Evolutionary conservation across 2,329 filamentous ascomycete species (phyloP).

Genomic region (Cladobotryum protrusum): DNA sequence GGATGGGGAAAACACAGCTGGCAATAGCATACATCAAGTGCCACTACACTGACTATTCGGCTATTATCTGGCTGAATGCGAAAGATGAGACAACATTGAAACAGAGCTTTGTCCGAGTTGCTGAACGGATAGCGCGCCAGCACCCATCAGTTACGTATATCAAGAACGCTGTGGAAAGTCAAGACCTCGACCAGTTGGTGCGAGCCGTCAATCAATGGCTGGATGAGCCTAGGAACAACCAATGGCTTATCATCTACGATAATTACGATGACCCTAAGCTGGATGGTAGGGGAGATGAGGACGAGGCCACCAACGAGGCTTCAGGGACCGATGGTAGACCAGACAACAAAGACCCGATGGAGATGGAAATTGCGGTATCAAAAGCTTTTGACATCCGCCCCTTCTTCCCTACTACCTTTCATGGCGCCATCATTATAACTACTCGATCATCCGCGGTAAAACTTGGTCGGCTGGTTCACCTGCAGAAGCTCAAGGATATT

Average conservation of each 20-base stretch:
- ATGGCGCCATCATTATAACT: constrained; percentile 38
- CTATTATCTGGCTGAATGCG: too few relatives aligned
- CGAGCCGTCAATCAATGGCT: constrained; percentile 33
- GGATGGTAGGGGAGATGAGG: too few relatives aligned
- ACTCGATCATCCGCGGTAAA: constrained; percentile 28
- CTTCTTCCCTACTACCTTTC: constrained; percentile 26
- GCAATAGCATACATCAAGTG: too few relatives aligned
- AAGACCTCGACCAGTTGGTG: constrained; percentile 22
- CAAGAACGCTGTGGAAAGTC: not conserved
- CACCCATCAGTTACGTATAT: not conserved
- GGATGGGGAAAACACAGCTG: too few relatives aligned
- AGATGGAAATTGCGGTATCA: not conserved
- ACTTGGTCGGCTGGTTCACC: constrained; percentile 25
- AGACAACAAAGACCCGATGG: too few relatives aligned
- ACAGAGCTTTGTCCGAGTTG: not conserved
- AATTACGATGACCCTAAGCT: constrained; percentile 36
- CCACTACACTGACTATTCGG: too few relatives aligned
- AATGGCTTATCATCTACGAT: constrained; percentile 35
- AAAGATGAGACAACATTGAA: too few relatives aligned
- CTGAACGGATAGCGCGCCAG: not conserved
- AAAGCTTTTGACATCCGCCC: constrained; percentile 26
- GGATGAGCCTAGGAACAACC: constrained; percentile 24
- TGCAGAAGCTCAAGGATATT: constrained; percentile 27
- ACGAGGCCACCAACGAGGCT: too few relatives aligned
- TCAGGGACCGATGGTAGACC: too few relatives aligned